These are phyloP conservation scores for Boeremia exigua DNA, from an alignment of 2,329 filamentous ascomycete species.

Conservation along the genomic window DNA sequence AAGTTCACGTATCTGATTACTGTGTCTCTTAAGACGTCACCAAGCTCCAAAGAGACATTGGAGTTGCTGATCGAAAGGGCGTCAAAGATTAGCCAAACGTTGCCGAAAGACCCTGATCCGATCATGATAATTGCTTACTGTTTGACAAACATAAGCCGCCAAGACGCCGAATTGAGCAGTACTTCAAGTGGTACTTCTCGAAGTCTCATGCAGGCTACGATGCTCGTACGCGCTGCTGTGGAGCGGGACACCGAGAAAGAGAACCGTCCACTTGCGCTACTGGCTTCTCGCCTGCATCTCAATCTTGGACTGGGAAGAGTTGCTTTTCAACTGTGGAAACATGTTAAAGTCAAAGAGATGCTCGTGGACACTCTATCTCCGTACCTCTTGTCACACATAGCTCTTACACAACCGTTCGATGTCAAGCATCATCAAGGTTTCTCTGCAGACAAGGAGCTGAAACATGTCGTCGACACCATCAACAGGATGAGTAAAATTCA, in stretches of 20 bases:
- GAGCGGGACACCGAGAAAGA: constrained; percentile 33
- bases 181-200: constrained; percentile 19
- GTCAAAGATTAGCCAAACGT: constrained; percentile 24
- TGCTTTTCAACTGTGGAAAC: constrained; percentile 37
- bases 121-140: constrained; percentile 31
- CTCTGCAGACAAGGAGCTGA: constrained; percentile 38
- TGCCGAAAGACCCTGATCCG: constrained; percentile 20
- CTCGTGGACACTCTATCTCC: constrained; percentile 42
- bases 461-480: constrained; percentile 35
- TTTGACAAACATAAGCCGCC: constrained; percentile 32
- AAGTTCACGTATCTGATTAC: constrained; percentile 37
- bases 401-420: constrained; percentile 43
- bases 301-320: constrained; percentile 39
- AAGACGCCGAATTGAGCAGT: constrained; percentile 1
- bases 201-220: constrained; percentile 36
- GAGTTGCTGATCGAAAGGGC: constrained; percentile 28
- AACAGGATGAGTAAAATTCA: constrained; percentile 37
- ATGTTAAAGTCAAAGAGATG: constrained; percentile 44
- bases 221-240: constrained; percentile 34
- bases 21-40: constrained; percentile 21
- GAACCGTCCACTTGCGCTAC: constrained; percentile 35
- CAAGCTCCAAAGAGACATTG: constrained; percentile 6
- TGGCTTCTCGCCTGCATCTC: constrained; percentile 42
- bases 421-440: constrained; percentile 33
- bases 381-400: constrained; percentile 40